A percentile compares a stretch with the other conserved stretches of the same genome.
phyloP scores from a whole-genome alignment of 2,329 filamentous ascomycete species.

The Lasiodiplodia hormozganensis region DNA sequence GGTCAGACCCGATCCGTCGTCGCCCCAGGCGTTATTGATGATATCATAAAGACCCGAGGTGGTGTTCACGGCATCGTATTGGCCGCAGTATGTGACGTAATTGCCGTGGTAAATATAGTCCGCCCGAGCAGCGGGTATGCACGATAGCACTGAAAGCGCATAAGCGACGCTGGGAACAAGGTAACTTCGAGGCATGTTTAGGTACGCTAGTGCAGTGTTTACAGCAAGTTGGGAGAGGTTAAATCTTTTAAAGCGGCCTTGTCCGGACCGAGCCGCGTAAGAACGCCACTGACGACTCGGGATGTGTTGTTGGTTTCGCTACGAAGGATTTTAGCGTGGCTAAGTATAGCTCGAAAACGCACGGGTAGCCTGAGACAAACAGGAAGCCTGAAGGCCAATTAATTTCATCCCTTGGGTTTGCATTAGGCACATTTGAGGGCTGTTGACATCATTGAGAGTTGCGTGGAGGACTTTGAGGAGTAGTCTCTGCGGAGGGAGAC shows the following conservation, averaged over 20 bases:
- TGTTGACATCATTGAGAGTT: no score
- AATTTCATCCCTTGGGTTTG: no score
- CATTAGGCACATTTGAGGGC: no score
- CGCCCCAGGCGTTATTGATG: constrained; percentile 27
- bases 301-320: not conserved
- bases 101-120: not conserved
- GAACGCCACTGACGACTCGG: not conserved
- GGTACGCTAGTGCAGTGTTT: not conserved
- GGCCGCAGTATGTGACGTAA: constrained; percentile 2
- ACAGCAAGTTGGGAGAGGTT: not conserved
- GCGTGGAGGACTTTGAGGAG: no score
- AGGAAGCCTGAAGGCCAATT: no score
- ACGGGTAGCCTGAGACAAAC: not conserved
- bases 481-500: no score
- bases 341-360: constrained; percentile 5
- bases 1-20: constrained; percentile 24
- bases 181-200: not conserved
- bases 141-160: not conserved
- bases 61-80: constrained; percentile 11
- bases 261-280: not conserved
- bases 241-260: not conserved
- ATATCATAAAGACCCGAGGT: constrained; percentile 16
- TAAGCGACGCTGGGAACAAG: not conserved
- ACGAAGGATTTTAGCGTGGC: not conserved
- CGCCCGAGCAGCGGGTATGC: not conserved